These are phyloP conservation scores for Paxillus ammoniavirescens DNA, from an alignment of 768 basidiomycete species.

Conservation along the genomic window DNA sequence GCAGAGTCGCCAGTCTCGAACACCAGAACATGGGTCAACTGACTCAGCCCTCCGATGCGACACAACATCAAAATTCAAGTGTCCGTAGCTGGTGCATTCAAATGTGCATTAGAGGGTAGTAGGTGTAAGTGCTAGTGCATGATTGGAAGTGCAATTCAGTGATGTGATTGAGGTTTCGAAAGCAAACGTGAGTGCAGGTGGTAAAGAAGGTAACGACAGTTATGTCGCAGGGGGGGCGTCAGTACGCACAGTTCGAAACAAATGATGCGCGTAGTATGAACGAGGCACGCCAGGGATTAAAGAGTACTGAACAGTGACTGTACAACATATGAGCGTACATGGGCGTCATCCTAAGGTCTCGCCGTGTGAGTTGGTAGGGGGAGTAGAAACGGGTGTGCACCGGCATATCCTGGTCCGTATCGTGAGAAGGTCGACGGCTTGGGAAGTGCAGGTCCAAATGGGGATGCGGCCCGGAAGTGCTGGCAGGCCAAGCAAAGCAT, in stretches of 20 bases:
- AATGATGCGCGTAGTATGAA: constrained; percentile 20
- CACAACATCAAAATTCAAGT: background rate
- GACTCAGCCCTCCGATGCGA: background rate
- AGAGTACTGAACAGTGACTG: constrained; percentile 19
- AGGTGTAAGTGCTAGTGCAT: constrained; percentile 26
- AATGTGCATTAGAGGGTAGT: constrained; percentile 25
- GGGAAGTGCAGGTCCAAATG: background rate
- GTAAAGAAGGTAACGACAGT: constrained; percentile 3
- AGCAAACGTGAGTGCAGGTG: constrained; percentile 11
- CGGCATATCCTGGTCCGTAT: constrained; percentile 2
- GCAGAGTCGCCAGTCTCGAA: too few species aligned
- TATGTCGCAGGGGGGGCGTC: constrained; percentile 8
- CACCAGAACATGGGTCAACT: too few species aligned
- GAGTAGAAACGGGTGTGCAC: constrained; percentile 1
- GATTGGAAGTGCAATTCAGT: constrained; percentile 17
- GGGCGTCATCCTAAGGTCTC: constrained; percentile 11
- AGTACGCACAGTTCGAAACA: constrained; percentile 15
- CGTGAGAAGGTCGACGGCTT: constrained; percentile 10
- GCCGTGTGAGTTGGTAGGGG: background rate
- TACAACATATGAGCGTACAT: constrained; percentile 25
- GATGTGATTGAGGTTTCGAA: constrained; percentile 21
- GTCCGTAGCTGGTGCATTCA: background rate
- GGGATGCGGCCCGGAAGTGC: background rate
- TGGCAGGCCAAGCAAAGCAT: constrained; percentile 8
- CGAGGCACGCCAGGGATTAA: constrained; percentile 12